Conservation (phyloP, 768 basidiomycete genomes). For the Peribolospora kevripleyi region DNA sequence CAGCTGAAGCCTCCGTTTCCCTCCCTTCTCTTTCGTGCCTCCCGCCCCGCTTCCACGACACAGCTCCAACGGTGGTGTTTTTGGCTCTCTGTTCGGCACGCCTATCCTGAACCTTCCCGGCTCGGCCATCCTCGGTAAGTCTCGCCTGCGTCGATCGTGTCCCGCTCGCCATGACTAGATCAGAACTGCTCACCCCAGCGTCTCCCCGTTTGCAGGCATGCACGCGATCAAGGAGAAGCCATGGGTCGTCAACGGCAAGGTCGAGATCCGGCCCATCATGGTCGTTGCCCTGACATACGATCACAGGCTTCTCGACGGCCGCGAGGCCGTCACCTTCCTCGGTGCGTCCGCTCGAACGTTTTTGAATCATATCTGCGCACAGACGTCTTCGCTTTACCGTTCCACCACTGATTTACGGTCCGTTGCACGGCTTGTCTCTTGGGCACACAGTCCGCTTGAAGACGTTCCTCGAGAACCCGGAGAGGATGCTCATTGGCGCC, state of each 20-base stretch:
- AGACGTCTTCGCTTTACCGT: not conserved
- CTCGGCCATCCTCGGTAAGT: slow-evolving; percentile 62
- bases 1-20: not conserved
- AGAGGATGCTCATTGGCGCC: slow-evolving; percentile 35
- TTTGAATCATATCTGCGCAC: not conserved
- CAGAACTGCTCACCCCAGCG: not conserved
- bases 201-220: slow-evolving; percentile 34
- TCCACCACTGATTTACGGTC: not conserved
- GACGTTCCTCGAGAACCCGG: slow-evolving; percentile 84
- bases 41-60: not conserved
- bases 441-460: slow-evolving; percentile 47
- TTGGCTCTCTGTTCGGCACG: slow-evolving; percentile 90
- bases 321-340: slow-evolving; percentile 93
- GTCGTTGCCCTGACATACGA: slow-evolving; percentile 33
- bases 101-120: slow-evolving; percentile 97
- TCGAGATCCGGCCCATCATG: slow-evolving; percentile 94
- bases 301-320: slow-evolving; percentile 79
- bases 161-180: too few species aligned
- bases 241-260: slow-evolving; percentile 78
- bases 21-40: not conserved
- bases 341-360: slow-evolving; percentile 29
- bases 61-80: slow-evolving; percentile 96
- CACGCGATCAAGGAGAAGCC: slow-evolving; percentile 79
- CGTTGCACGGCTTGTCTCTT: too few species aligned
- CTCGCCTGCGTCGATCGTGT: not conserved